Percentiles rank a stretch among this genome's conserved stretches.
phyloP scores from a whole-genome alignment of 495 filamentous ascomycete species.

The Niebla homalea region DNA sequence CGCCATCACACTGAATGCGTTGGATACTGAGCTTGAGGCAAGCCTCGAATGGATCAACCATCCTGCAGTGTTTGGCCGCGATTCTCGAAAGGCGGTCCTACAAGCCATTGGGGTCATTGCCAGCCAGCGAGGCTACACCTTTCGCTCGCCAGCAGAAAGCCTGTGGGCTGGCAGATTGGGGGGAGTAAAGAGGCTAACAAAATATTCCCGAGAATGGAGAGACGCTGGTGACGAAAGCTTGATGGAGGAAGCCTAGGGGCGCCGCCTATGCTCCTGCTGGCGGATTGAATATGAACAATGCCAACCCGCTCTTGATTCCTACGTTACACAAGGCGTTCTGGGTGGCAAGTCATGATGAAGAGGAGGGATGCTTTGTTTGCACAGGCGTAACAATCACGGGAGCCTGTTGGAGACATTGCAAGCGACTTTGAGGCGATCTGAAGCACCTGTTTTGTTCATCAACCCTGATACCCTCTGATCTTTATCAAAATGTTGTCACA shows the following conservation, averaged over 20 bases:
- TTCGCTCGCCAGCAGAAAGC: conserved; percentile 72
- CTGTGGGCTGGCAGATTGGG: conserved; percentile 71
- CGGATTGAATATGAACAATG: too few relatives aligned
- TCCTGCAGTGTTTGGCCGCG: conserved; percentile 87
- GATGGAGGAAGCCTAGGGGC: conserved; percentile 53
- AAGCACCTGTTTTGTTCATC: too few relatives aligned
- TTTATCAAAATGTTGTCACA: too few relatives aligned
- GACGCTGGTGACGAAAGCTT: conserved; percentile 73
- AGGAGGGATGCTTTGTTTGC: not conserved
- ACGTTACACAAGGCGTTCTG: too few relatives aligned
- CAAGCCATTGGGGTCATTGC: conserved; percentile 95
- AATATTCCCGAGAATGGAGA: conserved; percentile 72
- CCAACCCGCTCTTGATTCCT: too few relatives aligned
- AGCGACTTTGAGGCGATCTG: too few relatives aligned
- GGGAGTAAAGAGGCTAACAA: conserved; percentile 64
- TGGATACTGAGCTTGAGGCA: conserved; percentile 81
- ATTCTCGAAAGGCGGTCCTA: conserved; percentile 87
- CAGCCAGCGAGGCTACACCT: conserved; percentile 87
- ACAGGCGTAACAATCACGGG: too few relatives aligned
- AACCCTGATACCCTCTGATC: too few relatives aligned
- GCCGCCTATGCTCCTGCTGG: not conserved
- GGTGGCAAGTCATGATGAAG: too few relatives aligned
- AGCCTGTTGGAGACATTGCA: too few relatives aligned
- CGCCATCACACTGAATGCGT: conserved; percentile 63
- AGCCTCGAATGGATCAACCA: conserved; percentile 99